A percentile compares a stretch with the other conserved stretches of the same genome.
phyloP scores from a whole-genome alignment of 2,329 filamentous ascomycete species.

The Diaporthe ampelina region DNA sequence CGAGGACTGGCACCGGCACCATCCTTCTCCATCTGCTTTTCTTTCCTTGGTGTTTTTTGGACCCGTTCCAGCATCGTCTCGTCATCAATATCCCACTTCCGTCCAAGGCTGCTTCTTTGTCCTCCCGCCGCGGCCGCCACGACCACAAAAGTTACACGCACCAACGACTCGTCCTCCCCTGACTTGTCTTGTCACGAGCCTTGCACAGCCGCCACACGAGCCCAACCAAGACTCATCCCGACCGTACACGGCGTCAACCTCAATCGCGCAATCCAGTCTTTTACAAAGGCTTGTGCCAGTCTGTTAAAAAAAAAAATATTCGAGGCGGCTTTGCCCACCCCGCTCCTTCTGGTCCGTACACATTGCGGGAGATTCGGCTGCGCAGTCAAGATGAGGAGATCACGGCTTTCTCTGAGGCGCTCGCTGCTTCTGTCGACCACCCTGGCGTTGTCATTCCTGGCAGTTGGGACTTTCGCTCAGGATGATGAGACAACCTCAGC shows the following conservation, averaged over 20 bases:
- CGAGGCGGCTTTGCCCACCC: no score
- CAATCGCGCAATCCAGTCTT: conserved; percentile 1
- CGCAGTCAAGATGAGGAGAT: conserved; percentile 46
- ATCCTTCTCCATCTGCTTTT: neutral
- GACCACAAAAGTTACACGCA: conserved; percentile 13
- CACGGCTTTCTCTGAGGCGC: conserved; percentile 51
- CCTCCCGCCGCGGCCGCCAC: neutral
- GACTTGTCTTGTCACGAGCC: conserved; percentile 28
- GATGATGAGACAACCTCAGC: conserved; percentile 39
- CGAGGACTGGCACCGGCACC: neutral
- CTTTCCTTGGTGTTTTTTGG: conserved; percentile 30
- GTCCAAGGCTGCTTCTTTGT: conserved; percentile 29
- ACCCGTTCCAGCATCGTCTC: neutral
- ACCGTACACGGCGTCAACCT: neutral
- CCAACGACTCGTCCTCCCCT: neutral
- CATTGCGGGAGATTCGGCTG: neutral
- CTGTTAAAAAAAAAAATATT: neutral
- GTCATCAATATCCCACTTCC: conserved; percentile 18
- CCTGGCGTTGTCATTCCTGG: conserved; percentile 46
- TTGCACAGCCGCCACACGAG: conserved; percentile 36
- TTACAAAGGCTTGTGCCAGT: neutral
- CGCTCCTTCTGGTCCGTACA: neutral
- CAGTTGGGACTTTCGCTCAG: conserved; percentile 48
- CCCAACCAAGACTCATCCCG: conserved; percentile 17
- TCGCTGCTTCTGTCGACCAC: conserved; percentile 50